Evolutionary conservation across 257 asterid species (phyloP), one percentile per base, ranked within the genome.

Genomic region (Solanum medicagineum): DNA sequence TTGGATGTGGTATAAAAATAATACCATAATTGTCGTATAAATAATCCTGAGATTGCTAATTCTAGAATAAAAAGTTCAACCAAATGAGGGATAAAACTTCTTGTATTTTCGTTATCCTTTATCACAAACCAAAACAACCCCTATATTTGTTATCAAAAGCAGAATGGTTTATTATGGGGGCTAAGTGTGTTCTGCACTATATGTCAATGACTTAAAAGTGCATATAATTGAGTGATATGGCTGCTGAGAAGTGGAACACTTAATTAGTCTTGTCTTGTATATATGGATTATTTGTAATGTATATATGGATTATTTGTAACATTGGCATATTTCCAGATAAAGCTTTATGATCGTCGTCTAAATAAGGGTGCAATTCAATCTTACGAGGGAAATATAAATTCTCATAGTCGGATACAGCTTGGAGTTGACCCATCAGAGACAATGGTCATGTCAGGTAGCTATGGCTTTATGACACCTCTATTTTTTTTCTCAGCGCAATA

Each of bases 351-450:
- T 91, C 93, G 84, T 84, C 98, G 99, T 79, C 86, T 90, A 87
- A 92, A 85, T 75, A 94, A 89, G 87, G 97, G 96, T 40, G 90
- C 97, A 71, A 89, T 97, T 73, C 99, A 97, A 88, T 91, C 94
- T 53, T 97, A 95, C 73, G 93, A 92, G 85, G 98, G 98, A 83
- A 90, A 90, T 89, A 91, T 89, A 53, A 97, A 97, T 85, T 87
- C 98, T 83, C 98, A 97, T 83, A 91, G 94, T 66, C 94, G 93
- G 81, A 89, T 97, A 84, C 90, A 92, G 84, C 93, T 97, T 87
- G 99, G 94, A 85, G 92, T 96, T 51, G 99, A 95, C 88, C 98
- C 98, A 8, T 89, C 95, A 24, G 99, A 96, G 88, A 93, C 87
- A 87, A 85, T 94, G 66, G 86, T 96, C 83, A 85, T 93, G 87